phyloP scores from a whole-genome alignment of 176 grass and related monocot species.

The Avena eriantha region DNA sequence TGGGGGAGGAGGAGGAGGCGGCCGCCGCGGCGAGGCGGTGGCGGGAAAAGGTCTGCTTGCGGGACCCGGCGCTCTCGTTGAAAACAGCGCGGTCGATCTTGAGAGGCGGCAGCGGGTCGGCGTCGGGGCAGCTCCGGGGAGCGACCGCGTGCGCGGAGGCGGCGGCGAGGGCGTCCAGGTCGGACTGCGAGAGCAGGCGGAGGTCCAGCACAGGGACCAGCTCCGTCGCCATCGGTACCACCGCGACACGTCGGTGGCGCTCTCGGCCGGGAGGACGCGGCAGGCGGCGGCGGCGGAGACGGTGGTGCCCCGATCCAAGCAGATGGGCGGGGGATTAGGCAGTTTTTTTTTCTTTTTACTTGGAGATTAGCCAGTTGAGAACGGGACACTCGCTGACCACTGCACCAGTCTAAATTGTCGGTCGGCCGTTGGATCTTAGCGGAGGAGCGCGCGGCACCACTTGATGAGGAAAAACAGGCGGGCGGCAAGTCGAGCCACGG shows the following conservation, averaged over 20 bases:
- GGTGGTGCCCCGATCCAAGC: conserved; percentile 26
- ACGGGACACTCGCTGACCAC: neutral
- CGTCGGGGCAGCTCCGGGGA: conserved; percentile 56
- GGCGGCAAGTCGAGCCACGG: neutral
- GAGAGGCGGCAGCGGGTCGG: conserved; percentile 49
- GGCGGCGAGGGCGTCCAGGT: conserved; percentile 62
- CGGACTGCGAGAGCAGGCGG: conserved; percentile 63
- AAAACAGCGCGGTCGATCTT: conserved; percentile 87
- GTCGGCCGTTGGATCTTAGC: conserved; percentile 1
- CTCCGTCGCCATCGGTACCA: conserved; percentile 60
- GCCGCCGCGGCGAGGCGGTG: conserved; percentile 61
- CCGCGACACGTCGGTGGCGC: neutral
- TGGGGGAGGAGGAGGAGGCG: conserved; percentile 18
- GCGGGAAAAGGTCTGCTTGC: conserved; percentile 90
- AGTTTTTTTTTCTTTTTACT: neutral
- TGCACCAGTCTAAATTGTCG: neutral
- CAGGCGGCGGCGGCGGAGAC: neutral
- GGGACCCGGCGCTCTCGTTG: conserved; percentile 96
- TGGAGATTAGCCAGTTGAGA: neutral
- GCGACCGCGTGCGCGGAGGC: conserved; percentile 54
- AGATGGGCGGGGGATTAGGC: conserved; percentile 10
- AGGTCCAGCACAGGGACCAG: conserved; percentile 79
- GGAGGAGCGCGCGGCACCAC: neutral
- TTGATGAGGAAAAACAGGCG: neutral
- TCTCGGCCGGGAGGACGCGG: conserved; percentile 6